Evolutionary conservation across 2,329 filamentous ascomycete genomes (phyloP).

Genomic region (Colletotrichum filicis): DNA sequence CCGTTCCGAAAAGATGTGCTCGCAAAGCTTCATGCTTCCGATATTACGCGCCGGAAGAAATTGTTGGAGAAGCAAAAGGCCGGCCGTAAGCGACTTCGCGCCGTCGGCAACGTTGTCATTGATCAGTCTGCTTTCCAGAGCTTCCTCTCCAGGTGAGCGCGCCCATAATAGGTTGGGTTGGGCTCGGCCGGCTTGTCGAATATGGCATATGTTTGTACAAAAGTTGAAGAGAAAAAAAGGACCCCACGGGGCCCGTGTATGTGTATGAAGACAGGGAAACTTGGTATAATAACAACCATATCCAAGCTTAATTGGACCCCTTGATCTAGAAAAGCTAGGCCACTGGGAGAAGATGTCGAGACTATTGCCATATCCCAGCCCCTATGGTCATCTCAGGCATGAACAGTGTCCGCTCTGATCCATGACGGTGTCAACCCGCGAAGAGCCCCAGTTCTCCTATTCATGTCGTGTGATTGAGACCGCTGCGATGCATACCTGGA

Average conservation of each 20-base stretch:
- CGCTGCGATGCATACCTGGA: background rate
- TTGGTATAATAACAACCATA: background rate
- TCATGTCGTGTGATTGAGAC: no score
- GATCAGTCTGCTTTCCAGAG: slow-evolving; percentile 95
- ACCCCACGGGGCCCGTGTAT: background rate
- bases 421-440: background rate
- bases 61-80: slow-evolving; percentile 97
- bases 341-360: background rate
- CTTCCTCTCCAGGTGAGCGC: slow-evolving; percentile 80
- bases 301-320: background rate
- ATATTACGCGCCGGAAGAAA: slow-evolving; percentile 85
- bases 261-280: background rate
- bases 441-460: background rate
- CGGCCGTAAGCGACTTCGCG: slow-evolving; percentile 86
- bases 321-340: background rate
- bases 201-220: background rate
- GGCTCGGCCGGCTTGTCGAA: background rate
- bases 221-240: background rate
- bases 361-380: background rate
- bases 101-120: slow-evolving; percentile 92
- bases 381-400: background rate
- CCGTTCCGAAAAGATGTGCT: slow-evolving; percentile 96
- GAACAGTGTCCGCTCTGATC: background rate
- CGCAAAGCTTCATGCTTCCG: slow-evolving; percentile 91
- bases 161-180: no score